Evolutionary conservation across 1,284 basidiomycete species (phyloP).

Genomic region (Marasmius oreades): DNA sequence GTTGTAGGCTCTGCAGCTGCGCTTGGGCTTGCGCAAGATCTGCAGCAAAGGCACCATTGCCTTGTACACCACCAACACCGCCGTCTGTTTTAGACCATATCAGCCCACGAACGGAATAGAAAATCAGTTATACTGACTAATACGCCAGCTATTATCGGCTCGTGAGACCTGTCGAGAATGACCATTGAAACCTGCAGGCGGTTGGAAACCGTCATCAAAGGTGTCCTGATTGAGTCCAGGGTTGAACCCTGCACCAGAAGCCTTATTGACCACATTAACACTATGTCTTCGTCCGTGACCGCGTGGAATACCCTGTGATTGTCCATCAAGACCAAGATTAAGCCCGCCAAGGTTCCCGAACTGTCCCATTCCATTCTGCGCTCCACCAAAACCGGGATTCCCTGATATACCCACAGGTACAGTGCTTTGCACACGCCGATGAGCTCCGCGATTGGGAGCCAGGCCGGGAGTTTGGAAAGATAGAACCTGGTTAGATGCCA

Average conservation of each 20-base stretch:
- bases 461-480: conserved; percentile 70
- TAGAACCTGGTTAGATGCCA: conserved; percentile 72
- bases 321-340: conserved; percentile 61
- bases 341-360: conserved; percentile 57
- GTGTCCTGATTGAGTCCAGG: conserved; percentile 52
- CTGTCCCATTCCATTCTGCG: conserved; percentile 65
- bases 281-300: conserved; percentile 93
- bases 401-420: conserved; percentile 50
- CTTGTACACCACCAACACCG: conserved; percentile 67
- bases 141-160: conserved; percentile 84
- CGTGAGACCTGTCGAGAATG: conserved; percentile 78
- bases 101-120: conserved; percentile 11
- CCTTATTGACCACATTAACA: conserved; percentile 87
- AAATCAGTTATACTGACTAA: conserved; percentile 53
- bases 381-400: conserved; percentile 40
- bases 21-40: conserved; percentile 95
- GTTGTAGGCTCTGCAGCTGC: conserved; percentile 93
- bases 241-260: conserved; percentile 47
- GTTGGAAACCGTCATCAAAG: conserved; percentile 74
- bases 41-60: conserved; percentile 61
- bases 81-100: conserved; percentile 46
- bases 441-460: conserved; percentile 60
- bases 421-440: conserved; percentile 89
- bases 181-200: conserved; percentile 51
- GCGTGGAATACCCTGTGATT: conserved; percentile 63